Evolutionary conservation across 176 grass and related monocot genomes (phyloP).

Genomic region (Lolium perenne): DNA sequence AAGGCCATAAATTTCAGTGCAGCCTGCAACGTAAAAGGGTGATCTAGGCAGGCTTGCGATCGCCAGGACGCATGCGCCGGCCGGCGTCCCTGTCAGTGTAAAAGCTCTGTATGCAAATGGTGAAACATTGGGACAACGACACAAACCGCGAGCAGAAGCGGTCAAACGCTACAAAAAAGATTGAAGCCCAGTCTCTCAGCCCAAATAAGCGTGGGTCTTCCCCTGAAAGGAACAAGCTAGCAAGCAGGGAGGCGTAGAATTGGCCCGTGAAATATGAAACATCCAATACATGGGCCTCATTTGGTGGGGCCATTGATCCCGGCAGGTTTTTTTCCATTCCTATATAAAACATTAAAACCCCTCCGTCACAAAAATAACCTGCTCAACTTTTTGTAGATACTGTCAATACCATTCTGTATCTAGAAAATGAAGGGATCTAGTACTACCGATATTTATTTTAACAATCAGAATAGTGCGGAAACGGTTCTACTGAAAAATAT

Average conservation of each 20-base stretch:
- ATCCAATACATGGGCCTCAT: not conserved
- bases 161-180: not conserved
- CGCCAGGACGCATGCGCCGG: conserved; percentile 4
- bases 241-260: too few species aligned
- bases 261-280: not conserved
- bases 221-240: too few species aligned
- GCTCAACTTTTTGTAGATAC: too few species aligned
- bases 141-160: not conserved
- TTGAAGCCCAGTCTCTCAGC: not conserved
- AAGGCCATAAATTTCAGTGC: too few species aligned
- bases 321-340: not conserved
- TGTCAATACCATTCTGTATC: too few species aligned
- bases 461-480: too few species aligned
- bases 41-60: conserved; percentile 29
- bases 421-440: too few species aligned
- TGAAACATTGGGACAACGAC: conserved; percentile 49
- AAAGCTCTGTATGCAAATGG: conserved; percentile 43
- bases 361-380: too few species aligned
- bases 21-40: not conserved
- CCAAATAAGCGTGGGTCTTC: not conserved
- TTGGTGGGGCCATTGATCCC: not conserved
- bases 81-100: conserved; percentile 44
- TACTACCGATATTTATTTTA: too few species aligned
- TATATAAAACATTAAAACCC: too few species aligned
- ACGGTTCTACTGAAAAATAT: too few species aligned